phyloP scores from a whole-genome alignment of 768 basidiomycete species.

The Boletellus sp. region DNA sequence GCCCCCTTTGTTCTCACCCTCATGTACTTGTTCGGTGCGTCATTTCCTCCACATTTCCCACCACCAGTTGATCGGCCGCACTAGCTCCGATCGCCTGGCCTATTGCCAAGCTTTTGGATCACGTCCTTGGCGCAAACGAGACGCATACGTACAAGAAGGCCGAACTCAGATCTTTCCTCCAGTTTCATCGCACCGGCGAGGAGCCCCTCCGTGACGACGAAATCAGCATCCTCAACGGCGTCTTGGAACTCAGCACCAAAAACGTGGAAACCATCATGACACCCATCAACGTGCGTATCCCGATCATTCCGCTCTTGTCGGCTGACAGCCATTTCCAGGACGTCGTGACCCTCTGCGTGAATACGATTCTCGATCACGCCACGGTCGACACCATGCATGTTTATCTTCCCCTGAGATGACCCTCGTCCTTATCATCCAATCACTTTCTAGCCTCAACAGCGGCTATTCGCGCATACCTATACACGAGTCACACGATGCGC shows the following conservation, averaged over 20 bases:
- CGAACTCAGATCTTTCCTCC: slow-evolving; percentile 72
- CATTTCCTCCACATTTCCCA: not conserved
- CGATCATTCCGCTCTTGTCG: not conserved
- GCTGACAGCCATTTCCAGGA: slow-evolving; percentile 39
- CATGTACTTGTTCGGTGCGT: slow-evolving; percentile 59
- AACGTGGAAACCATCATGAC: slow-evolving; percentile 81
- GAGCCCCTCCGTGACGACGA: slow-evolving; percentile 78
- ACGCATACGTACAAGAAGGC: slow-evolving; percentile 79
- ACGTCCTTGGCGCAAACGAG: slow-evolving; percentile 71
- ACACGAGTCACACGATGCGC: slow-evolving; percentile 64
- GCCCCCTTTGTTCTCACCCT: slow-evolving; percentile 69
- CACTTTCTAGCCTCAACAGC: slow-evolving; percentile 50
- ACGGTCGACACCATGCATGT: slow-evolving; percentile 73
- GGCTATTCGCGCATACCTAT: slow-evolving; percentile 94
- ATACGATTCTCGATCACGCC: slow-evolving; percentile 74
- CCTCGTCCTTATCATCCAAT: slow-evolving; percentile 8
- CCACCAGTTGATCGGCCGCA: not conserved
- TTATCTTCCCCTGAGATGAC: slow-evolving; percentile 1
- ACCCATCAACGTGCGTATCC: slow-evolving; percentile 54
- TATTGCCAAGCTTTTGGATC: slow-evolving; percentile 71
- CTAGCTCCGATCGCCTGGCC: slow-evolving; percentile 76
- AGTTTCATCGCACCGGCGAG: slow-evolving; percentile 73
- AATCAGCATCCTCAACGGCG: slow-evolving; percentile 76
- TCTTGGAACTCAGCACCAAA: slow-evolving; percentile 73
- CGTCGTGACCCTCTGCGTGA: slow-evolving; percentile 73